Percentiles rank a stretch among this genome's conserved stretches.
Conservation (phyloP, 148 eudicot species). For the Rhododendron vialii region DNA sequence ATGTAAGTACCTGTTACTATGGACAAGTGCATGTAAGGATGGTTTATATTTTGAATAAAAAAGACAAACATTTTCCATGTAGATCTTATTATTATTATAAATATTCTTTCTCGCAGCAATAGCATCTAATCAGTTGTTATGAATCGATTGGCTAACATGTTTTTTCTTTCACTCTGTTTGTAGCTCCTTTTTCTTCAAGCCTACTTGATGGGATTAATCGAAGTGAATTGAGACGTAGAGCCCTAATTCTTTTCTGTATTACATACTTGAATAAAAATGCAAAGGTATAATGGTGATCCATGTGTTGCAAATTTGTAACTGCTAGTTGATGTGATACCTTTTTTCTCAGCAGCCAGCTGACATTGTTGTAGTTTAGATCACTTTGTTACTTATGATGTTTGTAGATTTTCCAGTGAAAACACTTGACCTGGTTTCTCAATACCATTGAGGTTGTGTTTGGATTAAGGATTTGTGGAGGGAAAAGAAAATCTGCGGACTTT, state of each 20-base stretch:
- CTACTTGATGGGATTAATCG: conserved; percentile 86
- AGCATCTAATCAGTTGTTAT: not conserved
- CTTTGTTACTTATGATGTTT: not conserved
- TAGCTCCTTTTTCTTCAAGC: conserved; percentile 67
- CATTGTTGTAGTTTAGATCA: not conserved
- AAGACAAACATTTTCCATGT: not conserved
- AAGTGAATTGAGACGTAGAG: conserved; percentile 79
- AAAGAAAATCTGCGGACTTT: not conserved
- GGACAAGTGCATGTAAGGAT: not conserved
- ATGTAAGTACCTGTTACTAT: conserved; percentile 42
- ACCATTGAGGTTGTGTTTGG: not conserved
- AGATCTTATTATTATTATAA: not conserved
- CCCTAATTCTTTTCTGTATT: conserved; percentile 63
- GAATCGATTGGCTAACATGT: not conserved
- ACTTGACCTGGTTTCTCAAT: not conserved
- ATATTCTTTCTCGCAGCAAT: not conserved
- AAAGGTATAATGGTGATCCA: conserved; percentile 43
- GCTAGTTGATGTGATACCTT: conserved; percentile 1
- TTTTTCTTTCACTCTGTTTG: conserved; percentile 22
- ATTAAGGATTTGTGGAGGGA: not conserved
- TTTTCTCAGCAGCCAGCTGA: not conserved
- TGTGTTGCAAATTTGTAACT: not conserved
- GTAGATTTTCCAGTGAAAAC: not conserved
- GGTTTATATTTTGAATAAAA: not conserved
- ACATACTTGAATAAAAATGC: conserved; percentile 50